Evolutionary conservation across 2,329 filamentous ascomycete genomes (phyloP).

Genomic region (Curvularia eragrostidis): DNA sequence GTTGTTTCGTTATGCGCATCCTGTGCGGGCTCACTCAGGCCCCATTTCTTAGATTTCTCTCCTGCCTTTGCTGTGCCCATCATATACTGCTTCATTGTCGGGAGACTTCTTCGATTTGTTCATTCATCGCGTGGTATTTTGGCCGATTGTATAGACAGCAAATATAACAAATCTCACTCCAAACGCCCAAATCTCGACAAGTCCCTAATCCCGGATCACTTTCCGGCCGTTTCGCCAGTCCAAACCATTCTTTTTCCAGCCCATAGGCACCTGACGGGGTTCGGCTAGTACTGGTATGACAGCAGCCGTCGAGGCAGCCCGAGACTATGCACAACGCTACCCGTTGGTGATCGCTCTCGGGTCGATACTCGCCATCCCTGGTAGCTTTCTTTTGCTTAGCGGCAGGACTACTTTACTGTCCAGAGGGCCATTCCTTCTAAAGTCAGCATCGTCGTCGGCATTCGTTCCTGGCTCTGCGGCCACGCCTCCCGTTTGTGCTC

Average conservation of each 20-base stretch:
- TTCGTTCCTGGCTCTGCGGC: conserved; percentile 3
- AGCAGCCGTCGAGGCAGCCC: conserved; percentile 24
- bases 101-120: conserved; percentile 14
- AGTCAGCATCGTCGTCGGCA: conserved; percentile 2
- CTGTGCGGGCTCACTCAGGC: conserved; percentile 18
- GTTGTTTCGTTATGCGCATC: conserved; percentile 32
- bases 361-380: conserved; percentile 29
- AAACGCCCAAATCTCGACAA: not conserved
- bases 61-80: conserved; percentile 5
- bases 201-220: not conserved
- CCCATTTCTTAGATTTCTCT: conserved; percentile 3
- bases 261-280: conserved; percentile 5
- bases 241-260: conserved; percentile 7
- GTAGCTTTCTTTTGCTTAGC: conserved; percentile 28
- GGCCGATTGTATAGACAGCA: not conserved
- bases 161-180: conserved; percentile 2
- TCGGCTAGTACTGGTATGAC: conserved; percentile 29
- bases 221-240: conserved; percentile 1
- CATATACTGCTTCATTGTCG: conserved; percentile 13
- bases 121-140: not conserved
- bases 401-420: conserved; percentile 18
- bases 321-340: conserved; percentile 32
- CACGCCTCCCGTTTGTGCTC: conserved; percentile 1
- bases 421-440: conserved; percentile 5
- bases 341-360: conserved; percentile 30